A percentile compares a stretch with the other conserved stretches of the same genome.
phyloP scores from a whole-genome alignment of 2,329 filamentous ascomycete species.

The Cladophialophora psammophila region DNA sequence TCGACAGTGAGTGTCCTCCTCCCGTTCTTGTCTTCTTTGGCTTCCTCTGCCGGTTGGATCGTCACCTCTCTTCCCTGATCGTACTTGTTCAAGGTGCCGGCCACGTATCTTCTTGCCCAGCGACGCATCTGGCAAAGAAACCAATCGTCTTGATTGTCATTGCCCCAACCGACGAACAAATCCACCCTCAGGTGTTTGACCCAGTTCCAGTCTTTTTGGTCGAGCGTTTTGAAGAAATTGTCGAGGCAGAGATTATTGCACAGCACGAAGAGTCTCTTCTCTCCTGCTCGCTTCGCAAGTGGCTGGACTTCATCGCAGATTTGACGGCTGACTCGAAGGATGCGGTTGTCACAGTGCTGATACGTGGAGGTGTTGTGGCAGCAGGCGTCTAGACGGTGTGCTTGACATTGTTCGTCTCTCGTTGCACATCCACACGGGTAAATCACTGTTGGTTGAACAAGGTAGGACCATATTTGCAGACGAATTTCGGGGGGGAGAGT shows the following conservation, averaged over 20 bases:
- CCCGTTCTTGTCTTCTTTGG: slow-evolving; percentile 26
- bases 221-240: slow-evolving; percentile 31
- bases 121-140: slow-evolving; percentile 32
- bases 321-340: slow-evolving; percentile 29
- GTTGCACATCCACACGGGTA: slow-evolving; percentile 31
- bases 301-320: slow-evolving; percentile 30
- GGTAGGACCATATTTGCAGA: slow-evolving; percentile 33
- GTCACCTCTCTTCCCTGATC: slow-evolving; percentile 23
- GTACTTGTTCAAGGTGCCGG: slow-evolving; percentile 26
- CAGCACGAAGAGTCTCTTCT: slow-evolving; percentile 23
- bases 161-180: slow-evolving; percentile 31
- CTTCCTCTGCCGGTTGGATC: slow-evolving; percentile 21
- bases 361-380: slow-evolving; percentile 27
- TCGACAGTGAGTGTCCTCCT: slow-evolving; percentile 30
- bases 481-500: slow-evolving; percentile 29
- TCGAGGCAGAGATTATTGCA: slow-evolving; percentile 34
- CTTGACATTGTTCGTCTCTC: slow-evolving; percentile 13
- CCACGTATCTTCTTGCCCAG: slow-evolving; percentile 31
- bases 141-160: slow-evolving; percentile 31
- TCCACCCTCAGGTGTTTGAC: slow-evolving; percentile 29
- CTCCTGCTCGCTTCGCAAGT: slow-evolving; percentile 12
- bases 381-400: slow-evolving; percentile 21
- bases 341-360: slow-evolving; percentile 31
- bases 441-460: slow-evolving; percentile 28
- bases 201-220: slow-evolving; percentile 29